Conservation (phyloP, 2,329 filamentous ascomycete species). For the Penicillium psychrosexuale region DNA sequence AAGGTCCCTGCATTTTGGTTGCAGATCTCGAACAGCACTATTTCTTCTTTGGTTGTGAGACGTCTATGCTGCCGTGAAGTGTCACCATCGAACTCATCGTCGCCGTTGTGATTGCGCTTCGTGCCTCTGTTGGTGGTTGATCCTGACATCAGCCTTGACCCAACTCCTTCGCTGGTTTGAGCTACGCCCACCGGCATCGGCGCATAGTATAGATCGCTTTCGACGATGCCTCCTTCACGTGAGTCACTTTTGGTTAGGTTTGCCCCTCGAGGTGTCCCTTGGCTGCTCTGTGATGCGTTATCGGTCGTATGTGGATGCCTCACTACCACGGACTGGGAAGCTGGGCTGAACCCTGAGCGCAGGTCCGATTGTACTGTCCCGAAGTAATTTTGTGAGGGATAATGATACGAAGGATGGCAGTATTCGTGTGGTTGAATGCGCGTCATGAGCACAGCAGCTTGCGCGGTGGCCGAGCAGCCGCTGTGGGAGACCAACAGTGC, state of each 20-base stretch:
- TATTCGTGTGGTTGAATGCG: slow-evolving; percentile 10
- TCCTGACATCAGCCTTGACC: slow-evolving; percentile 3
- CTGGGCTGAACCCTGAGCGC: slow-evolving; percentile 1
- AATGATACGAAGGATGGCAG: slow-evolving; percentile 2
- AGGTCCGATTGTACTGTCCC: neutral
- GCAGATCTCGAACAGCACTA: slow-evolving; percentile 41
- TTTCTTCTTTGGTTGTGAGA: slow-evolving; percentile 41
- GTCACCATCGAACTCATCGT: slow-evolving; percentile 13
- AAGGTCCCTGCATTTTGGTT: slow-evolving; percentile 38
- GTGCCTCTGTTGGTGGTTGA: slow-evolving; percentile 5
- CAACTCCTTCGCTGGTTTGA: slow-evolving; percentile 1
- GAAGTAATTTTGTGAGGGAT: neutral
- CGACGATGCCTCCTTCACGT: slow-evolving; percentile 7
- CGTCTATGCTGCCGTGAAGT: slow-evolving; percentile 35
- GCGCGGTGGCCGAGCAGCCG: neutral
- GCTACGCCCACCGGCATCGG: slow-evolving; percentile 11
- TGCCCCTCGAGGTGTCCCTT: slow-evolving; percentile 16
- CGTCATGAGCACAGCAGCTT: slow-evolving; percentile 5
- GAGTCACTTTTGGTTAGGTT: slow-evolving; percentile 9
- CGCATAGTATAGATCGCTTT: slow-evolving; percentile 17
- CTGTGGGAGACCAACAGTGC: neutral
- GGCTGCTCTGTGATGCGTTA: slow-evolving; percentile 13
- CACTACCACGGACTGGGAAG: slow-evolving; percentile 14
- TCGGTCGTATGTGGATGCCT: slow-evolving; percentile 4
- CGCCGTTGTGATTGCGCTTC: slow-evolving; percentile 14